These are phyloP conservation scores for Chytridiales sp. DNA, from an alignment of 371 early-diverging fungal species.

Conservation along the genomic window DNA sequence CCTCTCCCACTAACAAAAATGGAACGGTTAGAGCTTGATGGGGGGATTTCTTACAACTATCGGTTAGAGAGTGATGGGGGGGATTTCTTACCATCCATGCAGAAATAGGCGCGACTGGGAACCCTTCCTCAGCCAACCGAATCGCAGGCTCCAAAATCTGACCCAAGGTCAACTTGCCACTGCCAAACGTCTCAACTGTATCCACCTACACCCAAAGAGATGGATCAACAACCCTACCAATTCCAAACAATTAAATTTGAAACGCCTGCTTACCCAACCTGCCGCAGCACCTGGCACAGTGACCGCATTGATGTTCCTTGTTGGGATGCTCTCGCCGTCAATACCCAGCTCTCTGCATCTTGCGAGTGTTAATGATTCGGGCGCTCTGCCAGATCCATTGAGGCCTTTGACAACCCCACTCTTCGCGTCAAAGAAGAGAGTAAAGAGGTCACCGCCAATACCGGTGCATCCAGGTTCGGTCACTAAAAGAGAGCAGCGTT, in stretches of 20 bases:
- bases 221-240: too few species aligned
- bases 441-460: conserved; percentile 91
- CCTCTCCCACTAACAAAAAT: conserved; percentile 54
- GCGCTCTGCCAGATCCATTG: conserved; percentile 80
- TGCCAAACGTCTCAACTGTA: conserved; percentile 70
- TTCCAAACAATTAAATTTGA: too few species aligned
- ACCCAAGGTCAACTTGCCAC: conserved; percentile 56
- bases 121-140: conserved; percentile 70
- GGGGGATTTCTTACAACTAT: too few species aligned
- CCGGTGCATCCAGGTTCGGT: conserved; percentile 87
- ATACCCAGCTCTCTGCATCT: conserved; percentile 41
- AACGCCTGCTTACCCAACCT: too few species aligned
- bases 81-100: too few species aligned
- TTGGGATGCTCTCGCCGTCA: conserved; percentile 44
- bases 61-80: conserved; percentile 26
- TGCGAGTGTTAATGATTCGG: conserved; percentile 57
- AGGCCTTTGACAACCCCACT: conserved; percentile 54
- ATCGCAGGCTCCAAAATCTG: conserved; percentile 73
- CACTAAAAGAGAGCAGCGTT: background rate
- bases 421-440: conserved; percentile 73
- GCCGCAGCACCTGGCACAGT: conserved; percentile 91
- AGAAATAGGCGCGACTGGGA: conserved; percentile 30
- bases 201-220: conserved; percentile 71
- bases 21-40: background rate
- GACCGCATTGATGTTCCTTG: conserved; percentile 55